phyloP scores from a whole-genome alignment of 345 rosid genomes.

The Leavenworthia alabamica region DNA sequence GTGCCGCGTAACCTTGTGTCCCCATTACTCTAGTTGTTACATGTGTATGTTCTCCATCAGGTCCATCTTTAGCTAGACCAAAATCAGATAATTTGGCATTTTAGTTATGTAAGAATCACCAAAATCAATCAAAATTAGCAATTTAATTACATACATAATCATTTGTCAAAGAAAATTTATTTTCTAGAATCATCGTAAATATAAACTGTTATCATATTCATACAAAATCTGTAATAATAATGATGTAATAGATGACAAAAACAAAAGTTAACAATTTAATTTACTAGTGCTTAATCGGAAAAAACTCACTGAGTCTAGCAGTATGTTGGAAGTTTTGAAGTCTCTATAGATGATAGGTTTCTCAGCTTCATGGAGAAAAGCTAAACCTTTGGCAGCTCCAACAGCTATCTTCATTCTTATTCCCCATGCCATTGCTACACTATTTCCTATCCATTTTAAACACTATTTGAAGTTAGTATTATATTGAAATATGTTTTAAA shows the following conservation, averaged over 20 bases:
- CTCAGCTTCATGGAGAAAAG: conserved; percentile 65
- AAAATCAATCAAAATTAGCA: not conserved
- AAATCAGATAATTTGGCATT: conserved; percentile 50
- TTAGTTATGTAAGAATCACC: conserved; percentile 26
- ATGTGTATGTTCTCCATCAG: conserved; percentile 49
- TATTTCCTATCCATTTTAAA: conserved; percentile 35
- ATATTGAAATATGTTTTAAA: not conserved
- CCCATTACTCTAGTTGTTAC: conserved; percentile 56
- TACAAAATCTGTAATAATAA: too few species aligned
- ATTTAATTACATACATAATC: too few species aligned
- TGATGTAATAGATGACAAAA: too few species aligned
- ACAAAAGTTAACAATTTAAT: not conserved
- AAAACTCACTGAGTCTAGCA: conserved; percentile 54
- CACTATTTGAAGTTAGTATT: not conserved
- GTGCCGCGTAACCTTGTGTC: conserved; percentile 54
- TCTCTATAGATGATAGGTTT: conserved; percentile 73
- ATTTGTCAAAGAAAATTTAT: too few species aligned
- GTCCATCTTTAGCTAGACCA: conserved; percentile 54
- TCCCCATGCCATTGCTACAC: conserved; percentile 56
- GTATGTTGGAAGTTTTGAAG: conserved; percentile 70
- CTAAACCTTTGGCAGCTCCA: conserved; percentile 79
- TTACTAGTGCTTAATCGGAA: not conserved
- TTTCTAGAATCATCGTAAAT: too few species aligned
- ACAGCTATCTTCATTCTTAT: conserved; percentile 71
- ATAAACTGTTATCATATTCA: too few species aligned